Evolutionary conservation across 2,329 filamentous ascomycete genomes (phyloP).

Genomic region (Rhinocladiella mackenziei): DNA sequence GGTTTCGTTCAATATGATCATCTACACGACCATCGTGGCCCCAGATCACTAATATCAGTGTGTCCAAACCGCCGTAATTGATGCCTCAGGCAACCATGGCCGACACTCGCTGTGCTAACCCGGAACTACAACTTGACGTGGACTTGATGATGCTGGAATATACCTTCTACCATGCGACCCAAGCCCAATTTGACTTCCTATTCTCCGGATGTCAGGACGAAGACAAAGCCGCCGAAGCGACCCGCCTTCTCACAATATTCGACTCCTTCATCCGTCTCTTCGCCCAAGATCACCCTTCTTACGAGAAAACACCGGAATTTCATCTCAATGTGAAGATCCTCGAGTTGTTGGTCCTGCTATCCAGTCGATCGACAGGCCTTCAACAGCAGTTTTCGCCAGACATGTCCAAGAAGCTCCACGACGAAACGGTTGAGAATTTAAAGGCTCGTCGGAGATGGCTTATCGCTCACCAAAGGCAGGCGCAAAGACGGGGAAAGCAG

Average conservation of each 20-base stretch:
- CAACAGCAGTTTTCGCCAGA: not conserved
- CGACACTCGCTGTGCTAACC: constrained; percentile 25
- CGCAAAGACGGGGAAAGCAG: constrained; percentile 3
- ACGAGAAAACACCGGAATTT: constrained; percentile 6
- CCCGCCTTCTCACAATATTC: constrained; percentile 11
- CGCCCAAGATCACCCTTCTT: constrained; percentile 14
- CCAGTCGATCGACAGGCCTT: not conserved
- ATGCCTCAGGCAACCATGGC: constrained; percentile 14
- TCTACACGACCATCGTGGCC: too few relatives aligned
- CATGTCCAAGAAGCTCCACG: not conserved
- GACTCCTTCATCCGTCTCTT: constrained; percentile 20
- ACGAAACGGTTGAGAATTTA: constrained; percentile 1
- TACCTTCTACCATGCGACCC: constrained; percentile 24
- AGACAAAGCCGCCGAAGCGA: not conserved
- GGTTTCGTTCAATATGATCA: too few relatives aligned
- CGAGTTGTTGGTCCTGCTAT: constrained; percentile 22
- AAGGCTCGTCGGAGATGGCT: constrained; percentile 12
- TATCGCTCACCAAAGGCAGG: constrained; percentile 1
- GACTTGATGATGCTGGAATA: constrained; percentile 31
- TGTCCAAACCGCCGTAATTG: not conserved
- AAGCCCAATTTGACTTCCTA: constrained; percentile 17
- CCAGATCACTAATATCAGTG: too few relatives aligned
- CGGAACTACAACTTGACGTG: constrained; percentile 27
- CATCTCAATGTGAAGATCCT: constrained; percentile 18
- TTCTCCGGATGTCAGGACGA: not conserved